Evolutionary conservation across 192 early-diverging fungal species (phyloP), one percentile per base, ranked within the genome.

Genomic region (Gorgonomyces haynaldii): DNA sequence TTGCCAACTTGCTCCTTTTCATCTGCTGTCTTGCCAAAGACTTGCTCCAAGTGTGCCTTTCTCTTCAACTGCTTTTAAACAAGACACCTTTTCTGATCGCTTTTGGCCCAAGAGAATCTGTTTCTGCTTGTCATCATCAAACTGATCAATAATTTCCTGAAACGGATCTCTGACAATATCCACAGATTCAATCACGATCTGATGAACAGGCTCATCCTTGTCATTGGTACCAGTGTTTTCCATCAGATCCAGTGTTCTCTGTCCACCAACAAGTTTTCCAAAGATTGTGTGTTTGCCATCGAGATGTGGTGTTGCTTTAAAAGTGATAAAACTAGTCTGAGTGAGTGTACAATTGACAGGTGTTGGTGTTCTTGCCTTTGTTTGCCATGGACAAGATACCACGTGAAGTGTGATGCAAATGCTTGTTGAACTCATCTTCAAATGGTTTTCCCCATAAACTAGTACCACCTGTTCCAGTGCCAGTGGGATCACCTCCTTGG

Each of bases 321-420:
- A 73, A 3, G 76, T 71, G 16, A 77, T 68, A 41, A 77, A 77
- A 37, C 70, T 73, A 32, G 31, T 21, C 13, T 57, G 27, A 4
- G 2, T 16, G 2, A 2, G 42, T 59, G 40, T 47, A 76, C 60
- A 80, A 80, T 53, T 79, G 90, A 0, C 86, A 90, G 8, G 69
- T 66, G 56, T 98, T 98, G 16, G 93, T 96, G 37, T 88, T 73
- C 28, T 81, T 79, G 15, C 95, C 95, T 22, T 78, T 75, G 64
- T 98, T 98, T 1, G 95, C 95, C 93, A 98, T 96, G 20, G 81
- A 84, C 31, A 98, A 67, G 12, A 94, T 61, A 4, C 93, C 95
- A 17, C 88, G 74, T 17, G 63, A 78, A 17, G 81, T 72, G 54
- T 96, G 95, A 35, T 55, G 37, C 9, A 55, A 39, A n/a, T 17